Evolutionary conservation across 306 rosid genomes (phyloP).

Genomic region (Prosopis cineraria): DNA sequence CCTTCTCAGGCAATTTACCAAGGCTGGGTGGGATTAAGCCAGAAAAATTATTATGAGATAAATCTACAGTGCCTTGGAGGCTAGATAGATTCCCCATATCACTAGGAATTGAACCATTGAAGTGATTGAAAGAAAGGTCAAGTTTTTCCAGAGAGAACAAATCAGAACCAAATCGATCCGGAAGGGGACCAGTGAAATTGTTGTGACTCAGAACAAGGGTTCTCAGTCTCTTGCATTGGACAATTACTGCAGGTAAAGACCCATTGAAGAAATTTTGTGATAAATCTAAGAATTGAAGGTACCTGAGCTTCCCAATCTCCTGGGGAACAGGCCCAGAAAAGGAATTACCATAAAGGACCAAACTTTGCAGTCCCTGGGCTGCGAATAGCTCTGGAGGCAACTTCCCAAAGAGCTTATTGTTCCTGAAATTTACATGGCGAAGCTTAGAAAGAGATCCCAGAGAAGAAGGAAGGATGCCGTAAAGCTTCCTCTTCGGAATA

Average conservation of each 20-base stretch:
- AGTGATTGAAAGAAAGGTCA: slow-evolving; percentile 75
- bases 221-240: slow-evolving; percentile 78
- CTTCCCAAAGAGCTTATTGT: slow-evolving; percentile 64
- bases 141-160: slow-evolving; percentile 66
- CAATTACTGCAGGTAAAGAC: slow-evolving; percentile 64
- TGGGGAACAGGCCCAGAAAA: slow-evolving; percentile 80
- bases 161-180: slow-evolving; percentile 64
- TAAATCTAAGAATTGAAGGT: slow-evolving; percentile 85
- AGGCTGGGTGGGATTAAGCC: slow-evolving; percentile 86
- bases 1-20: slow-evolving; percentile 96
- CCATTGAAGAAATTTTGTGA: slow-evolving; percentile 80
- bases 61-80: slow-evolving; percentile 88
- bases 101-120: slow-evolving; percentile 76
- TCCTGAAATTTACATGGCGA: slow-evolving; percentile 87
- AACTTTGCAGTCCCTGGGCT: slow-evolving; percentile 85
- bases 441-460: slow-evolving; percentile 76
- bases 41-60: slow-evolving; percentile 82
- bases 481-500: slow-evolving; percentile 79
- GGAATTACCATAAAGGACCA: slow-evolving; percentile 92
- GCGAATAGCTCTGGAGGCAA: slow-evolving; percentile 72
- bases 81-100: slow-evolving; percentile 84
- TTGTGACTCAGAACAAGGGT: slow-evolving; percentile 69
- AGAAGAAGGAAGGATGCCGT: slow-evolving; percentile 78
- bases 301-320: slow-evolving; percentile 78
- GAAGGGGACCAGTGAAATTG: slow-evolving; percentile 76